Base-by-base conservation (phyloP, 345 rosid genomes). In the Salix exigua region DNA sequence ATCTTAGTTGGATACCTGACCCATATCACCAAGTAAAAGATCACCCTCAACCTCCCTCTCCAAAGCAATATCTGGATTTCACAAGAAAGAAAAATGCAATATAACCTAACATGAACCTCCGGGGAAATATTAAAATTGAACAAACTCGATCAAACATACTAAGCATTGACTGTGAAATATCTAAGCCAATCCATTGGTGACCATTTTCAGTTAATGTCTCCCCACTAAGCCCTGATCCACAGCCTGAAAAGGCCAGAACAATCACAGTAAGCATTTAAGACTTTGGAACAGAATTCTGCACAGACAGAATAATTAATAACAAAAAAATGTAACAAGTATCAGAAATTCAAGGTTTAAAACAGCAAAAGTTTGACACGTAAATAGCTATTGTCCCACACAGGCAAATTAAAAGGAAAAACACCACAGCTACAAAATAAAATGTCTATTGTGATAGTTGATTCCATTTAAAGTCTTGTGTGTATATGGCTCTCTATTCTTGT, bases 141-240 rank as follows among this genome's bases (percentile, higher is more conserved):
- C 6, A 25, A 4, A 1, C 30, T 21, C 40, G 55, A 51, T 14
- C 33, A 44, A 33, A 77, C 90, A 69, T 88, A 88, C 97, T 76
- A n/a, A 94, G 96, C 98, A 95, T 94, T 8, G 98, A 94, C 2
- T 75, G 82, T 12, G 98, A 94, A 74, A 94, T 90, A 82, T 95
- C 98, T 42, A 95, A 79, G 81, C 99, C 98, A 79, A 96, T 82
- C 99, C 98, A 96, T 0, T 86, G 90, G 72, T 93, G 97, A 66
- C 97, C 92, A 60, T 80, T 78, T 73, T 93, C 99, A 65, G 97
- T 85, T 40, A 96, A 71, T 23, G 97, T 90, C 89, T 93, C 97
- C 62, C 98, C 97, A 78, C 97, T 92, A 60, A 96, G 87, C 35
- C 99, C 97, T 44, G 99, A 96, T 78, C 99, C 97, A 37, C 98